phyloP scores from a whole-genome alignment of 192 early-diverging fungal genomes.

The Entophlyctis helioformis region DNA sequence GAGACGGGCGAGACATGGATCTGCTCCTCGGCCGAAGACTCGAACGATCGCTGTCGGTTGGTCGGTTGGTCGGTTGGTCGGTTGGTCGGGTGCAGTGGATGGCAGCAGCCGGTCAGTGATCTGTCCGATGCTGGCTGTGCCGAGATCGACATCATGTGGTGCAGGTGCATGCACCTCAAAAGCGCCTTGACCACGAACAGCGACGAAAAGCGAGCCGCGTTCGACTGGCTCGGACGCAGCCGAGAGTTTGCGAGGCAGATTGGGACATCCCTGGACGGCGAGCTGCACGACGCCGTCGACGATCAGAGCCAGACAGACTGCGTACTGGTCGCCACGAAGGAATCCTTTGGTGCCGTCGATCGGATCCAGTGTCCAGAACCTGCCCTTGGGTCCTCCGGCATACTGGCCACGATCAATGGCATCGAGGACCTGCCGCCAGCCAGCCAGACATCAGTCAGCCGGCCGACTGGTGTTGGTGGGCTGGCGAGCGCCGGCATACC shows the following conservation, averaged over 20 bases:
- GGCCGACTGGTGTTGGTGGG: background rate
- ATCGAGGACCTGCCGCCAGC: slow-evolving; percentile 44
- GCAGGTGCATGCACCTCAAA: slow-evolving; percentile 52
- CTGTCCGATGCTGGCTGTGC: too few relatives aligned
- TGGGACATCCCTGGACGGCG: slow-evolving; percentile 80
- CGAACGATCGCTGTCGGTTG: too few relatives aligned
- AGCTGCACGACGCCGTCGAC: slow-evolving; percentile 78
- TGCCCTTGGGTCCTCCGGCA: slow-evolving; percentile 60
- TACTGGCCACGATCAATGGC: slow-evolving; percentile 88
- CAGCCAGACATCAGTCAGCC: background rate
- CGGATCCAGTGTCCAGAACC: slow-evolving; percentile 57
- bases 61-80: too few relatives aligned
- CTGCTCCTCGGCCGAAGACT: slow-evolving; percentile 45
- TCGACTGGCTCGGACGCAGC: slow-evolving; percentile 36
- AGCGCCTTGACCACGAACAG: slow-evolving; percentile 78
- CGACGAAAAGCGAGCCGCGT: slow-evolving; percentile 74
- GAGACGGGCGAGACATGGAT: slow-evolving; percentile 48
- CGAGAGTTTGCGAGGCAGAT: slow-evolving; percentile 40
- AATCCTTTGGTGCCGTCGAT: slow-evolving; percentile 98
- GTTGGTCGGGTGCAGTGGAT: too few relatives aligned
- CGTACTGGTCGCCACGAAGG: slow-evolving; percentile 92
- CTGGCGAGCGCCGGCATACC: slow-evolving; percentile 23
- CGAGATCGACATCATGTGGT: slow-evolving; percentile 1
- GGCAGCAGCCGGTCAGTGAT: too few relatives aligned
- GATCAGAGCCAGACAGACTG: slow-evolving; percentile 88